These are phyloP conservation scores for Coemansia sp. DNA, from an alignment of 371 early-diverging fungal species.

Conservation along the genomic window DNA sequence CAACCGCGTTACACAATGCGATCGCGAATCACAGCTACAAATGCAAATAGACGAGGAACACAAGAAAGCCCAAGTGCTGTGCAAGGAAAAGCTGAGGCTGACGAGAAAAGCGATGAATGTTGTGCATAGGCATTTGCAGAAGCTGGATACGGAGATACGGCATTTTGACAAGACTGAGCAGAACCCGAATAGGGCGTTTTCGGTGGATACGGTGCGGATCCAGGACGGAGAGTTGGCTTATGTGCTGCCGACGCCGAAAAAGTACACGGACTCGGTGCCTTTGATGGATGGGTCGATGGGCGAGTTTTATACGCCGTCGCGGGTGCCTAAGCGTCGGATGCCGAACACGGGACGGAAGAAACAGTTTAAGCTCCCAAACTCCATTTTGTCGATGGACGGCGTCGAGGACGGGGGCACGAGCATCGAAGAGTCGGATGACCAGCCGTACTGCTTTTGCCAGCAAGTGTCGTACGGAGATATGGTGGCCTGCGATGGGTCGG, in stretches of 20 bases:
- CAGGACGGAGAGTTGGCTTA: slow-evolving; percentile 37
- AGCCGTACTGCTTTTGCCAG: slow-evolving; percentile 91
- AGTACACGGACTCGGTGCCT: slow-evolving; percentile 25
- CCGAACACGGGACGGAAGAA: slow-evolving; percentile 19
- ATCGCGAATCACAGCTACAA: slow-evolving; percentile 36
- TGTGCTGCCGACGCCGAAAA: slow-evolving; percentile 34
- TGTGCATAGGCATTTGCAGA: slow-evolving; percentile 43
- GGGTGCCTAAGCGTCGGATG: slow-evolving; percentile 36
- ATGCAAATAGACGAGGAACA: slow-evolving; percentile 33
- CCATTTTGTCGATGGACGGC: slow-evolving; percentile 43
- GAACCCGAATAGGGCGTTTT: neutral
- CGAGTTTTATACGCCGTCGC: slow-evolving; percentile 38
- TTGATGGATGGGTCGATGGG: slow-evolving; percentile 16
- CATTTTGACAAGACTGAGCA: slow-evolving; percentile 42
- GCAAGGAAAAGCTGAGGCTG: slow-evolving; percentile 48
- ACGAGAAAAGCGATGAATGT: slow-evolving; percentile 50
- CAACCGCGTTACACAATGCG: slow-evolving; percentile 31
- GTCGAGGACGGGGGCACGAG: slow-evolving; percentile 48
- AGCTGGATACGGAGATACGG: slow-evolving; percentile 46
- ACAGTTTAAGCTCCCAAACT: slow-evolving; percentile 37
- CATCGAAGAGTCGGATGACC: slow-evolving; percentile 93
- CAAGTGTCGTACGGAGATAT: slow-evolving; percentile 96
- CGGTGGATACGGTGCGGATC: slow-evolving; percentile 21
- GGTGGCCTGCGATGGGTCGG: slow-evolving; percentile 94
- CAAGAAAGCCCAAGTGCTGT: slow-evolving; percentile 24